Evolutionary conservation across 352 stramenopile species (phyloP), one percentile per base, ranked within the genome.

Genomic region (Phytophthora parvispora): DNA sequence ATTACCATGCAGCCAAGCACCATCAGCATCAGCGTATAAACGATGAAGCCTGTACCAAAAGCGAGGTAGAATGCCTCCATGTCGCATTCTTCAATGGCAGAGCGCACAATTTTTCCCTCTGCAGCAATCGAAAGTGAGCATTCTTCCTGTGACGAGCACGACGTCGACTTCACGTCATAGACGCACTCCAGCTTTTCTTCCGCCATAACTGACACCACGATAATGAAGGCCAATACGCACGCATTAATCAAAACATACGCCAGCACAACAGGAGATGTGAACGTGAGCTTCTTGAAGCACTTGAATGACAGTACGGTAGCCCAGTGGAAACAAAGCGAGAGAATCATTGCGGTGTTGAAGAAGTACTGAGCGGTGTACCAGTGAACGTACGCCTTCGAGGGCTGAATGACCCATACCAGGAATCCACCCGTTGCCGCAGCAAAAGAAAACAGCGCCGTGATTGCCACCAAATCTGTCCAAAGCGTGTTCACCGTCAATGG

Each of bases 251-350:
- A 62, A 3, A 93, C 52, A 68, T 93, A 97, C 5, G 75, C 72
- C 53, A 95, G 53, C n/a, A 95, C 82, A 2, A 90, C 87, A 1
- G 89, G 87, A 4, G 87, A 95, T 54, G 84, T 97, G 45, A 88
- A 81, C 7, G 74, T 93, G 40, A 97, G 71, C 68, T 97, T 97
- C 67, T 95, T 95, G 62, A 97, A 97, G 38, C 82, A 87, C 72
- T 94, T 92, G 70, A 95, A 93, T 13, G 87, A 90, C 15, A 97
- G 69, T 12, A 96, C 89, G 34, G 84, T 91, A 5, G 87, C 83
- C 86, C 83, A 97, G 62, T 97, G 89, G 58, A 97, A 97, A 56
- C 89, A 95, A n/a, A 97, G 53, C 63, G 89, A 92, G 61, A 97
- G 49, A 65, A 97, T 90, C 87, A 95, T 97, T 20, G 91, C 79